Percentiles rank a stretch among this genome's conserved stretches.
Evolutionary conservation across 345 rosid genomes (phyloP).

Genomic region (Syzygium oleosum): DNA sequence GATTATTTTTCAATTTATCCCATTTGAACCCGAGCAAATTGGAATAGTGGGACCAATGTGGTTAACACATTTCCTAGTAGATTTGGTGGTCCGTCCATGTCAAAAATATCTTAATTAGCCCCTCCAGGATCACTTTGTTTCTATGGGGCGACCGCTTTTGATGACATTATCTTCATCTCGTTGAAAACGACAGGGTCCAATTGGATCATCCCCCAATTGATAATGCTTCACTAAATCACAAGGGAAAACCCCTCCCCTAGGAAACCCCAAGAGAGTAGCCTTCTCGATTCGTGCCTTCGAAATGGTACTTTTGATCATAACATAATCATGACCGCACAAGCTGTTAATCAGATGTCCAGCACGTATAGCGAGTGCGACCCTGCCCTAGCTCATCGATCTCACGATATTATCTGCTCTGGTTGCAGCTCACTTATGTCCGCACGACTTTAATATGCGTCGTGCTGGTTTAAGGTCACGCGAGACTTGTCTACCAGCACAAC

Average conservation of each 20-base stretch:
- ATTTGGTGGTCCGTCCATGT: neutral
- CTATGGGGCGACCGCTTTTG: neutral
- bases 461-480: neutral
- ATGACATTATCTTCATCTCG: neutral
- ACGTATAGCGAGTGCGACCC: neutral
- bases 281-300: neutral
- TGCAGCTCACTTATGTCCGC: neutral
- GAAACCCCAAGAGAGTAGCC: neutral
- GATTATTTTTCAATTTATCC: neutral
- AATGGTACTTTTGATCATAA: neutral
- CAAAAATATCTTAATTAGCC: neutral
- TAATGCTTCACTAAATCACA: neutral
- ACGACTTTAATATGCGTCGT: neutral
- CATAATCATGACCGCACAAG: neutral
- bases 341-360: neutral
- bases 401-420: neutral
- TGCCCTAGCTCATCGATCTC: neutral
- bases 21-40: neutral
- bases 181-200: neutral
- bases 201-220: neutral
- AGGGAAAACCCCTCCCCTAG: neutral
- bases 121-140: neutral
- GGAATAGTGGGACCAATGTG: neutral
- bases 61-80: neutral
- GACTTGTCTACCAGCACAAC: neutral